These are phyloP conservation scores for Fusarium sp. DNA, from an alignment of 2,329 filamentous ascomycete genomes.

Conservation along the genomic window DNA sequence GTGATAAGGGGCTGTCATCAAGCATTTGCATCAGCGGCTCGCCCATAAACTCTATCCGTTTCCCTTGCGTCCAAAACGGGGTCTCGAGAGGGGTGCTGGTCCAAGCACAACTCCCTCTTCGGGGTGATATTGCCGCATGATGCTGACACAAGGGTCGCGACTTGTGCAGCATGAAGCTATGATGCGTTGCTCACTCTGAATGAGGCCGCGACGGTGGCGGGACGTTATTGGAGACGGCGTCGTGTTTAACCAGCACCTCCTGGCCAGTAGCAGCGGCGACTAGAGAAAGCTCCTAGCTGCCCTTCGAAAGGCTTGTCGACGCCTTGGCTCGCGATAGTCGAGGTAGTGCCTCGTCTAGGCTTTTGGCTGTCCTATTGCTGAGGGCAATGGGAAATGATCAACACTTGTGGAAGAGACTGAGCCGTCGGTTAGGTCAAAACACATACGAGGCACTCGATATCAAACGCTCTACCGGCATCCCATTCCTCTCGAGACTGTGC, in stretches of 20 bases:
- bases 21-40: constrained; percentile 29
- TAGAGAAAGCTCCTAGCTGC: background rate
- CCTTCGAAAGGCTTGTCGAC: background rate
- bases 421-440: background rate
- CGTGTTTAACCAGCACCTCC: constrained; percentile 3
- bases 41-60: constrained; percentile 19
- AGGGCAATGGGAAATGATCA: background rate
- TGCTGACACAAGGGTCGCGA: background rate
- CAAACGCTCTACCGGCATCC: background rate
- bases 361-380: background rate
- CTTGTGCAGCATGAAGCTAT: background rate
- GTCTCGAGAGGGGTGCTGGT: constrained; percentile 1
- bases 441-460: background rate
- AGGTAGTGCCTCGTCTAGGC: background rate
- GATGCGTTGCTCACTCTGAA: background rate
- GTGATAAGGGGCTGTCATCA: constrained; percentile 1
- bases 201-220: constrained; percentile 27
- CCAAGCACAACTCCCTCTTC: constrained; percentile 11
- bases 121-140: constrained; percentile 4
- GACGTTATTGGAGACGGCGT: constrained; percentile 21
- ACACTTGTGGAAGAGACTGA: background rate
- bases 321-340: background rate
- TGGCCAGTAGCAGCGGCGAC: background rate
- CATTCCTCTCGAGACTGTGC: constrained; percentile 1
- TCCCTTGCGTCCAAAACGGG: constrained; percentile 3